Evolutionary conservation across 2,329 filamentous ascomycete genomes (phyloP).

Genomic region (Aureobasidium vineae): DNA sequence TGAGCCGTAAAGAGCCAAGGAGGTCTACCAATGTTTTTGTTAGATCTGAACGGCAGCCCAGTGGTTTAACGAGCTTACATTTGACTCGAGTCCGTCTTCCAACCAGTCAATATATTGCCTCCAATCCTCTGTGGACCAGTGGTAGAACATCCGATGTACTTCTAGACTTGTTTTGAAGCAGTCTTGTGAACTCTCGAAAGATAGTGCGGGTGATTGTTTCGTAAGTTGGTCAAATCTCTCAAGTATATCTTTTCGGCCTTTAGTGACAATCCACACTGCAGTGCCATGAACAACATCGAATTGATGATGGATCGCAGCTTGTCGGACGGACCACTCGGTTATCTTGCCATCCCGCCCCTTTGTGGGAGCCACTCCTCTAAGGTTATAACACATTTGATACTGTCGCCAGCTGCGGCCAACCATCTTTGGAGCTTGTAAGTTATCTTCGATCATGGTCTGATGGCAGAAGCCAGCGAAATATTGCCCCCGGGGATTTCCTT

Average conservation of each 20-base stretch:
- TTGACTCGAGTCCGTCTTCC: not conserved
- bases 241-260: not conserved
- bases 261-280: constrained; percentile 33
- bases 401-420: constrained; percentile 40
- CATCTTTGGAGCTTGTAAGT: constrained; percentile 36
- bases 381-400: constrained; percentile 42
- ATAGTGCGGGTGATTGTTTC: not conserved
- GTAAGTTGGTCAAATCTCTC: not conserved
- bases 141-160: not conserved
- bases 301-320: constrained; percentile 44
- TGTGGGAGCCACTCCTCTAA: constrained; percentile 35
- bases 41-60: not conserved
- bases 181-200: not conserved
- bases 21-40: not conserved
- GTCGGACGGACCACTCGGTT: constrained; percentile 41
- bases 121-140: not conserved
- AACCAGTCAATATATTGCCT: not conserved
- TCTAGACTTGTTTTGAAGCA: not conserved
- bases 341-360: constrained; percentile 11
- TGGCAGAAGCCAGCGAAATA: constrained; percentile 21
- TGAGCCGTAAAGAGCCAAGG: not conserved
- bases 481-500: constrained; percentile 36
- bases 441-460: not conserved
- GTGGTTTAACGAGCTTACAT: not conserved
- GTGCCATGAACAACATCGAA: constrained; percentile 43